Evolutionary conservation across 2,329 filamentous ascomycete species (phyloP), one percentile per base, ranked within the genome.

Genomic region (Fusarium equiseti): DNA sequence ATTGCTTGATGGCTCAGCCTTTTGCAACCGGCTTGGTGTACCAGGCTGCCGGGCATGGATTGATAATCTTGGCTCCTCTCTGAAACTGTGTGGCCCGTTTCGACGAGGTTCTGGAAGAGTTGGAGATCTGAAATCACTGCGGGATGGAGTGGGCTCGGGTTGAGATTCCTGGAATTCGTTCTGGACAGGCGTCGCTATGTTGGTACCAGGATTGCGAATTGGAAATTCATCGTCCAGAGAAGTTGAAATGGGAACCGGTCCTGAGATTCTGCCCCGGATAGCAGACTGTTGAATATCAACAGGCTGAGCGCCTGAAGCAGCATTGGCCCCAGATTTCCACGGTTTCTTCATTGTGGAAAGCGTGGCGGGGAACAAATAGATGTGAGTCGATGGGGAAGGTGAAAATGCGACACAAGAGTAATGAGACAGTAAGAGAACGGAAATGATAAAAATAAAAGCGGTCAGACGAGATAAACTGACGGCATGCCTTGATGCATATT

Each of bases 231-330:
- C 85, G 62, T 87, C 86, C 43, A 81, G 70, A 10, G 81, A 75
- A 59, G 78, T 80, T 20, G 81, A 77, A 24, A 90, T 85, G 3
- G 88, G 88, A 50, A 90, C 90, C 16, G 89, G 89, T 9, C 83
- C 84, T 31, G 88, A 90, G 66, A 90, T 90, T 70, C 85, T 87
- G 66, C 88, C 88, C 42, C 88, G 85, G 66, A 90, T 60, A 26
- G 46, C 86, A 35, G 85, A 84, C 70, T 82, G 81, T 69, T 81
- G 80, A 68, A 80, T 64, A 49, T 69, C 67, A 42, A 70, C 65
- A 49, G 75, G 69, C 58, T 68, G 73, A 61, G 62, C 58, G 65
- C 57, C 63, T 20, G 67, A 62, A 31, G 66, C 80, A 70, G 80
- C 74, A 72, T 75, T 80, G 56, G 84, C 76, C 35, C 79, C 72